These are phyloP conservation scores for Echria macrotheca DNA, from an alignment of 495 filamentous ascomycete genomes.

Conservation along the genomic window DNA sequence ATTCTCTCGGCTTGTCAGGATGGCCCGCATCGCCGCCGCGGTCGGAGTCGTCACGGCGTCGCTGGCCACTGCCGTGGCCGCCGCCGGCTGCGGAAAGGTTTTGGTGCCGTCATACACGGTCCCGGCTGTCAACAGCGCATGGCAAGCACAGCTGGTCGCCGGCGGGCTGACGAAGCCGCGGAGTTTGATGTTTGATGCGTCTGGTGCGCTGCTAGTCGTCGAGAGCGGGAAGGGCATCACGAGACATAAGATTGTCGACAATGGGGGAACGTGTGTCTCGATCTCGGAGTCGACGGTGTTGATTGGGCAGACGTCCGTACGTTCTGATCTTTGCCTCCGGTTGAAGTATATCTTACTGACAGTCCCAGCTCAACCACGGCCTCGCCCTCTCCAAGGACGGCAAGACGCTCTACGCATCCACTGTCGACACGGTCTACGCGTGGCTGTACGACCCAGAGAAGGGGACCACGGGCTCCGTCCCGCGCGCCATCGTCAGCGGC, in stretches of 20 bases:
- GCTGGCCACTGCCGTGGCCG: conserved; percentile 11
- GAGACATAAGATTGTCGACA: conserved; percentile 43
- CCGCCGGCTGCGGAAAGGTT: conserved; percentile 27
- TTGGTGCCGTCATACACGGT: conserved; percentile 37
- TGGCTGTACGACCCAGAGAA: conserved; percentile 51
- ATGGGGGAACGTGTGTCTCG: conserved; percentile 47
- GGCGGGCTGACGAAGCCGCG: conserved; percentile 49
- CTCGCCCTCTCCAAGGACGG: conserved; percentile 55
- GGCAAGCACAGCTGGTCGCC: conserved; percentile 48
- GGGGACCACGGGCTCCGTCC: conserved; percentile 35
- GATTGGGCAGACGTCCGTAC: conserved; percentile 34
- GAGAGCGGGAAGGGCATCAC: conserved; percentile 49
- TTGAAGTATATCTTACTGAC: neutral
- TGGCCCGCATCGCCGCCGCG: too few relatives aligned
- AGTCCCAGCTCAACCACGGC: conserved; percentile 54
- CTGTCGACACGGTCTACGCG: conserved; percentile 45
- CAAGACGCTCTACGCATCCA: conserved; percentile 57
- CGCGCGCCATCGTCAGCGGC: conserved; percentile 44
- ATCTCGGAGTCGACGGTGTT: conserved; percentile 33
- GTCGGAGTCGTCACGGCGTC: conserved; percentile 13
- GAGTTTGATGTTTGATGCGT: conserved; percentile 52
- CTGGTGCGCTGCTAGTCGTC: conserved; percentile 53
- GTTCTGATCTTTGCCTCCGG: conserved; percentile 5
- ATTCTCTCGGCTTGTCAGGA: too few relatives aligned
- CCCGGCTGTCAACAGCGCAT: conserved; percentile 52